A percentile compares a stretch with the other conserved stretches of the same genome.
phyloP scores from a whole-genome alignment of 441 rosid genomes.

The Jatropha multifida region DNA sequence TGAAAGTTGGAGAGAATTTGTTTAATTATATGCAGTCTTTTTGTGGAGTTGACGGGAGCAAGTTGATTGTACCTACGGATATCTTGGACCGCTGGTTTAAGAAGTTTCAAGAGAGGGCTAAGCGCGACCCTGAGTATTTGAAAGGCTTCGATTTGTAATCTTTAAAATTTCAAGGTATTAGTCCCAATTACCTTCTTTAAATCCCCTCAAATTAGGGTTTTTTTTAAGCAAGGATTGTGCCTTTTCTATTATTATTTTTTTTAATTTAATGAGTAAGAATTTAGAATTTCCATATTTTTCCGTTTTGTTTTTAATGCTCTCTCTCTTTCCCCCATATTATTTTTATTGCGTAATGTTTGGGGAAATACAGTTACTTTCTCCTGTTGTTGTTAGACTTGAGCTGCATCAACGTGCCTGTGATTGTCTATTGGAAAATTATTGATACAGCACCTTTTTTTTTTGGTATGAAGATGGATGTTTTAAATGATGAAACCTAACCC shows the following conservation, averaged over 20 bases:
- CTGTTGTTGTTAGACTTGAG: background rate
- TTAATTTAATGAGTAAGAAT: background rate
- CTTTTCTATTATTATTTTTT: too few species aligned
- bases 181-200: background rate
- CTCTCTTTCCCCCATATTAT: background rate
- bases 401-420: background rate
- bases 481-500: background rate
- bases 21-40: slow-evolving; percentile 97
- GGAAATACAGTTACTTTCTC: background rate
- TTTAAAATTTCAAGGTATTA: slow-evolving; percentile 5
- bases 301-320: background rate
- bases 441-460: background rate
- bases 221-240: background rate
- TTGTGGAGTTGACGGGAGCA: slow-evolving; percentile 83
- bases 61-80: slow-evolving; percentile 88
- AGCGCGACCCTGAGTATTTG: slow-evolving; percentile 80
- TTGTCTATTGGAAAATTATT: too few species aligned
- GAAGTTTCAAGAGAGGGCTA: slow-evolving; percentile 87
- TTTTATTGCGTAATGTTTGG: too few species aligned
- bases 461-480: background rate
- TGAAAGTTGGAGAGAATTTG: slow-evolving; percentile 88
- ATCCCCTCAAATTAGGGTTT: background rate
- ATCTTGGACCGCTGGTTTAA: slow-evolving; percentile 93
- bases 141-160: slow-evolving; percentile 68
- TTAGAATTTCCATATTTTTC: background rate